Evolutionary conservation across 2,329 filamentous ascomycete genomes (phyloP), one percentile per base, ranked within the genome.

Genomic region (Alternaria sp.): DNA sequence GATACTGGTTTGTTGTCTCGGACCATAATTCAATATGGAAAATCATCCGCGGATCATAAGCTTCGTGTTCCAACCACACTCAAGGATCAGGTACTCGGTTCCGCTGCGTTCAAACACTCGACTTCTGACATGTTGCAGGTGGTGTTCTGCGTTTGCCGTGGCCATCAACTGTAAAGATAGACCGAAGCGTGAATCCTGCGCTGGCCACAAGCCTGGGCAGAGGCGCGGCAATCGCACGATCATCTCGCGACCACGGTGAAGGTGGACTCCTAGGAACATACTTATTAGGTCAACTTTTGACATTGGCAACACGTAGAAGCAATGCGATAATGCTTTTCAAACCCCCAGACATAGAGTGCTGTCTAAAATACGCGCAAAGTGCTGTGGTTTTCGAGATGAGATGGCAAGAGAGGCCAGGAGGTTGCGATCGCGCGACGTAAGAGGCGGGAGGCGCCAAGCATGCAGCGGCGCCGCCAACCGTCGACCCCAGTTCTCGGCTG

Each of bases 171-270:
- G 23, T n/a, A 63, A 63, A 40, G 52, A 60, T 57, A 36, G 40
- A 36, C 58, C 63, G 63, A 65, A 62, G 36, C 46, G 13, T 12
- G 58, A 49, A 58, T 47, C 32, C 46, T 57, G 40, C n/a, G 36
- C 53, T 53, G 52, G 25, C 47, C 15, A 32, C 59, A 61, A 59
- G 65, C 63, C 67, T 71, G 61, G 68, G 67, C 67, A 23, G 23
- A 19, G 56, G 58, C 67, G 63, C 52, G 64, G 69, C 66, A 57
- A 57, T 57, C 46, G 55, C 54, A 61, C 60, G 62, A 63, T 52
- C 32, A 45, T 63, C 56, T 59, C 45, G 10, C 49, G 46, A 58
- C 26, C 21, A 46, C 32, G 8, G 15, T 54, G 32, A 63, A 54
- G 9, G 28, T 28, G n/a, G 19, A 30, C 17, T 52, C 49, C 28